Evolutionary conservation across 805 yeast genomes (phyloP).

Genomic region (Nakazawaea ishiwadae): DNA sequence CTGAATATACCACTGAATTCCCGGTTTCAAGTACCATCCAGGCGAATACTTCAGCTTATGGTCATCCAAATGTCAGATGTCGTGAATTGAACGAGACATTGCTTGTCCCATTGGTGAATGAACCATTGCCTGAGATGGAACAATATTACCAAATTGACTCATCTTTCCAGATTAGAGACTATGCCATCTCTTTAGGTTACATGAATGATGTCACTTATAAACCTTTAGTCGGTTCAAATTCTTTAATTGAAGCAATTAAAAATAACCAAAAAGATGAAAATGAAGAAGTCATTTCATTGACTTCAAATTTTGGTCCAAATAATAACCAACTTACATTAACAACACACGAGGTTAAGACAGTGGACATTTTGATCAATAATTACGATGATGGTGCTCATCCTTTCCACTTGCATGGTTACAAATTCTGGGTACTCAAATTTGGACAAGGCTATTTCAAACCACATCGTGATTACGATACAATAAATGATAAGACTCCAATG

Average conservation of each 20-base stretch:
- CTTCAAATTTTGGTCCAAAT: background rate
- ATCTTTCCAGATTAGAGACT: constrained; percentile 15
- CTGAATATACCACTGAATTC: no score
- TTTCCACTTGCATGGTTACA: constrained; percentile 75
- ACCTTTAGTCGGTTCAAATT: constrained; percentile 3
- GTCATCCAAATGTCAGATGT: constrained; percentile 17
- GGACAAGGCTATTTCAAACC: constrained; percentile 52
- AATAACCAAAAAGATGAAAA: background rate
- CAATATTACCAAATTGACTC: constrained; percentile 14
- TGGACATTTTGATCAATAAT: constrained; percentile 77
- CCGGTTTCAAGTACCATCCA: background rate
- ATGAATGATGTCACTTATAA: constrained; percentile 17
- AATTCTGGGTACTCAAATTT: constrained; percentile 27
- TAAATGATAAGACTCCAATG: constrained; percentile 34
- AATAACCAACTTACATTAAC: constrained; percentile 2
- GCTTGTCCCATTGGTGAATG: constrained; percentile 14
- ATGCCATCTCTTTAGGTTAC: constrained; percentile 15
- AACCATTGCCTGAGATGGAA: constrained; percentile 14
- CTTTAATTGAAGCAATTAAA: constrained; percentile 7
- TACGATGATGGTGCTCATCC: constrained; percentile 78
- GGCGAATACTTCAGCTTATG: constrained; percentile 12
- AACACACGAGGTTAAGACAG: constrained; percentile 45
- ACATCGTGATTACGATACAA: constrained; percentile 46
- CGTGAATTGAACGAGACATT: constrained; percentile 15
- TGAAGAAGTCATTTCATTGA: background rate